Percentiles rank a stretch among this genome's conserved stretches.
Evolutionary conservation across 139 green algal genomes (phyloP).

Genomic region (Tetradesmus lagerheimii): DNA sequence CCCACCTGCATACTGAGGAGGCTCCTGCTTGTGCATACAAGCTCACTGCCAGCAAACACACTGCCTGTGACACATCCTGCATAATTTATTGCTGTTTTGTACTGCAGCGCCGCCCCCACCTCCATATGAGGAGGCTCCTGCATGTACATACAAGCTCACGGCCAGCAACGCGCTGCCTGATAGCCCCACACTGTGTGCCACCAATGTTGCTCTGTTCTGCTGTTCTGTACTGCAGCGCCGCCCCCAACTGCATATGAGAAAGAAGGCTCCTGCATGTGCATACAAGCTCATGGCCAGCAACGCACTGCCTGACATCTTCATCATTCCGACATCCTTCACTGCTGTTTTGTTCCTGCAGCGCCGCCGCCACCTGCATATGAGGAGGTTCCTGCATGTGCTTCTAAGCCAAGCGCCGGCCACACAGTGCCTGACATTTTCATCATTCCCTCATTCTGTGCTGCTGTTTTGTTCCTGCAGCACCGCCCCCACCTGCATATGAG

Average conservation of each 20-base stretch:
- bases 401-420: neutral
- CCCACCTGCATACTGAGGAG: neutral
- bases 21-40: constrained; percentile 5
- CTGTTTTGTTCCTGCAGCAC: neutral
- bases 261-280: neutral
- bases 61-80: too few species aligned
- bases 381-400: neutral
- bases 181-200: neutral
- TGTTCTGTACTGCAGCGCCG: neutral
- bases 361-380: neutral
- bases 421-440: neutral
- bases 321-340: too few species aligned
- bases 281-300: constrained; percentile 19
- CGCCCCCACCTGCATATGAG: neutral
- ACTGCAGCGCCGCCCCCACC: neutral
- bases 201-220: neutral
- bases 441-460: too few species aligned
- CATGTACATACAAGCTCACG: neutral
- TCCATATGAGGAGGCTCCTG: neutral
- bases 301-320: neutral
- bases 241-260: neutral
- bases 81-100: too few species aligned
- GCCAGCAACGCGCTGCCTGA: neutral
- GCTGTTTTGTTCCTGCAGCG: neutral
- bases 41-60: neutral